These are phyloP conservation scores for Brassica hybrid DNA, from an alignment of 441 rosid genomes.

Conservation along the genomic window DNA sequence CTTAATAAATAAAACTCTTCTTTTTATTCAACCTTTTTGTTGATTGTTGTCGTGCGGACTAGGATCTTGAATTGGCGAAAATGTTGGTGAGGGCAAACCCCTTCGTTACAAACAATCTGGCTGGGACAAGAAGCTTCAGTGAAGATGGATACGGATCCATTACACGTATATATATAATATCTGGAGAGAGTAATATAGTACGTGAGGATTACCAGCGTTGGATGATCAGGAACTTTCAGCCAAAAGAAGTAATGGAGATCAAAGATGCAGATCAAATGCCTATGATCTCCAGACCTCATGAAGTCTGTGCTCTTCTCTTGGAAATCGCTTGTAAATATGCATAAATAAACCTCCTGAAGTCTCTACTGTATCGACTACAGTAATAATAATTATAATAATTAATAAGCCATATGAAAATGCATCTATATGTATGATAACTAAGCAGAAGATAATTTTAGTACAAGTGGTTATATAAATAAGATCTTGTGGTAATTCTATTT, in stretches of 20 bases:
- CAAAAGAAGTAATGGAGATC: not conserved
- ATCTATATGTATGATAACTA: not conserved
- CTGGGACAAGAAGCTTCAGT: not conserved
- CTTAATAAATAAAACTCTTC: not conserved
- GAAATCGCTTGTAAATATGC: not conserved
- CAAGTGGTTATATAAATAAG: not conserved
- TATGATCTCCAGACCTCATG: not conserved
- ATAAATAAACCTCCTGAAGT: not conserved
- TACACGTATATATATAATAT: not conserved
- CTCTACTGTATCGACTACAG: not conserved
- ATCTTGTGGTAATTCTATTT: not conserved
- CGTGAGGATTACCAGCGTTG: not conserved
- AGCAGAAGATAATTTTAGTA: not conserved
- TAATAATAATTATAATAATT: not conserved
- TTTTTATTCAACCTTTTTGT: not conserved
- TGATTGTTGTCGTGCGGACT: not conserved
- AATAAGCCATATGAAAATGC: not conserved
- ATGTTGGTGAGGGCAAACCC: not conserved
- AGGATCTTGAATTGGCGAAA: not conserved
- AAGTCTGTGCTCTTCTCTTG: not conserved
- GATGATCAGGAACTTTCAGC: not conserved
- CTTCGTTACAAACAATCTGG: not conserved
- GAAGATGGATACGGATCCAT: not conserved
- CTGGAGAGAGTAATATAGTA: not conserved
- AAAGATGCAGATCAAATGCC: not conserved